Evolutionary conservation across 2,329 filamentous ascomycete species (phyloP).

Genomic region (Blastomyces gilchristii): DNA sequence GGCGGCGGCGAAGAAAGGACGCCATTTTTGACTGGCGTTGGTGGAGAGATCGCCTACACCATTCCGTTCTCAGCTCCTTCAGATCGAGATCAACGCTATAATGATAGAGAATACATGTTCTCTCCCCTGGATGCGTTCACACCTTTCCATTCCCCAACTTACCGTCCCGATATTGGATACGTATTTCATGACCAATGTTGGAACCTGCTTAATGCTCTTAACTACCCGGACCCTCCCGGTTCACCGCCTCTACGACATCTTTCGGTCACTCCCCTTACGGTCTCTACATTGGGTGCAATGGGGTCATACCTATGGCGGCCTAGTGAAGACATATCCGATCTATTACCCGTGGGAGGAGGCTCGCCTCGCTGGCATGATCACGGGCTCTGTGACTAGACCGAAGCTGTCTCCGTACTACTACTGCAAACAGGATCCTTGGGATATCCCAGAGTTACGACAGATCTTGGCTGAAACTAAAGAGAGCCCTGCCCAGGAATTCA

Average conservation of each 20-base stretch:
- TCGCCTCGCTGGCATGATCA: conserved; percentile 9
- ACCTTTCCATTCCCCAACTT: conserved; percentile 7
- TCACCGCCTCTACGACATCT: conserved; percentile 18
- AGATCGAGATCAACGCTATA: conserved; percentile 10
- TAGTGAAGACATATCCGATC: conserved; percentile 10
- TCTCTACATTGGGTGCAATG: conserved; percentile 13
- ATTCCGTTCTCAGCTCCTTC: conserved; percentile 10
- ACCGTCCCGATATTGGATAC: conserved; percentile 13
- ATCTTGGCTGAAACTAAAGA: conserved; percentile 10
- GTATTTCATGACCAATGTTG: conserved; percentile 19
- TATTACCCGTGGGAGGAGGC: conserved; percentile 14
- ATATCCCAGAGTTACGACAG: conserved; percentile 11
- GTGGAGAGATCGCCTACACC: conserved; percentile 6
- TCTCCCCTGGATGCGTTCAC: conserved; percentile 12
- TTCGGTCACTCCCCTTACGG: conserved; percentile 14
- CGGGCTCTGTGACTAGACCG: conserved; percentile 3
- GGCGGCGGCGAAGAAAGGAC: conserved; percentile 7
- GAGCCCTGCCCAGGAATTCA: background rate
- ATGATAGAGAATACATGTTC: conserved; percentile 10
- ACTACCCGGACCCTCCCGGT: conserved; percentile 14
- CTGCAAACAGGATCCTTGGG: conserved; percentile 10
- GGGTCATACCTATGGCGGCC: conserved; percentile 16
- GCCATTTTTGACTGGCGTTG: conserved; percentile 17
- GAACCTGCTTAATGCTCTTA: conserved; percentile 13
- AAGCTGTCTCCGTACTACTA: conserved; percentile 10